These are phyloP conservation scores for Dianthus caryophyllus DNA, from an alignment of 148 eudicot species.

Conservation along the genomic window DNA sequence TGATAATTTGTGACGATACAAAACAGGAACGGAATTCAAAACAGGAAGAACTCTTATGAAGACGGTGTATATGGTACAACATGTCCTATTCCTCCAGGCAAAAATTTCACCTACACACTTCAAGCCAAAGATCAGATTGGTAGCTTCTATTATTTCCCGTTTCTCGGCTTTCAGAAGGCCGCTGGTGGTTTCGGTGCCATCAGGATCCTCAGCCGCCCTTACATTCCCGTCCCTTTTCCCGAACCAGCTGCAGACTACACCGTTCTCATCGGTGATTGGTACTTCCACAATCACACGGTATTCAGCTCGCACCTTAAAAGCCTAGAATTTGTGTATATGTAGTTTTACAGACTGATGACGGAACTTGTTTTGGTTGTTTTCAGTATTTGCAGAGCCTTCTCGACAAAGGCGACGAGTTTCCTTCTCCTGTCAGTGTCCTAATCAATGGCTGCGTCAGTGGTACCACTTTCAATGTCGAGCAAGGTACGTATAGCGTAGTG, in stretches of 20 bases:
- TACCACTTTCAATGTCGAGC: slow-evolving; percentile 59
- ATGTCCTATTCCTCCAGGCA: slow-evolving; percentile 91
- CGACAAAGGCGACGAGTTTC: slow-evolving; percentile 65
- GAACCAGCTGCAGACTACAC: slow-evolving; percentile 74
- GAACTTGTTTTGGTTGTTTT: slow-evolving; percentile 5
- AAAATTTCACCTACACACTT: slow-evolving; percentile 80
- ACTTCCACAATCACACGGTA: slow-evolving; percentile 83
- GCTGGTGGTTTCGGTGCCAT: slow-evolving; percentile 95
- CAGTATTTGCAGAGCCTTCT: slow-evolving; percentile 53
- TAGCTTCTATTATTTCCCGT: slow-evolving; percentile 88
- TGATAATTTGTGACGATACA: not conserved
- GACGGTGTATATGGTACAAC: slow-evolving; percentile 94
- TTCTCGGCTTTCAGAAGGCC: slow-evolving; percentile 84
- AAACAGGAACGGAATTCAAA: slow-evolving; percentile 75
- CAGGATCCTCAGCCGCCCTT: slow-evolving; percentile 81
- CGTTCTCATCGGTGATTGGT: slow-evolving; percentile 89
- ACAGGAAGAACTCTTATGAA: slow-evolving; percentile 81
- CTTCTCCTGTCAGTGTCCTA: slow-evolving; percentile 67
- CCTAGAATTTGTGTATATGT: not conserved
- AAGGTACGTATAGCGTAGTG: slow-evolving; percentile 38
- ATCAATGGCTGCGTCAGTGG: slow-evolving; percentile 86
- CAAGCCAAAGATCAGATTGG: slow-evolving; percentile 98
- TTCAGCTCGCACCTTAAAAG: not conserved
- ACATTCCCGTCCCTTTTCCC: slow-evolving; percentile 77
- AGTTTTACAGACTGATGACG: not conserved